Percentiles rank a stretch among this genome's conserved stretches.
Conservation (phyloP, 108 stramenopile species). For the Mediolabrus comicus region DNA sequence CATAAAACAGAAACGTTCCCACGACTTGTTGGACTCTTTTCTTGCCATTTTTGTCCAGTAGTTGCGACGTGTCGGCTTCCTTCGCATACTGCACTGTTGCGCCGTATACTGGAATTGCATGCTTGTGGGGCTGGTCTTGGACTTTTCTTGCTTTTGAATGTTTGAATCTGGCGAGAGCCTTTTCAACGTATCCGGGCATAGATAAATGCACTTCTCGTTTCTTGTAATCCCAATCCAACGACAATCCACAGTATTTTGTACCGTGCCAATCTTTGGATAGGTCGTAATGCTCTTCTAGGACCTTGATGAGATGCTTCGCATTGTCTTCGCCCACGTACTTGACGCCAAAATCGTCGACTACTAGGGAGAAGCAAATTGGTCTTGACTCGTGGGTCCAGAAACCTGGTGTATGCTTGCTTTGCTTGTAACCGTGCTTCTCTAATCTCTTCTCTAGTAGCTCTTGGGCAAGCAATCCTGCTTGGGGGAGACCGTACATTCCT, state of each 20-base stretch:
- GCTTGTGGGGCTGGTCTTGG: conserved; percentile 31
- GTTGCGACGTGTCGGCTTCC: conserved; percentile 10
- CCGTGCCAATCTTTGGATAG: conserved; percentile 26
- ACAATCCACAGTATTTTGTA: conserved; percentile 27
- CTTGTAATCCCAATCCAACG: conserved; percentile 46
- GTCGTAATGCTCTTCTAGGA: conserved; percentile 8
- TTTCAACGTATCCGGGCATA: conserved; percentile 55
- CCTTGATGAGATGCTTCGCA: conserved; percentile 1
- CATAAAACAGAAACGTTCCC: conserved; percentile 46
- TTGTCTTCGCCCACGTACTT: conserved; percentile 7
- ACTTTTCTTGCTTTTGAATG: conserved; percentile 28
- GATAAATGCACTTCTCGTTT: conserved; percentile 25
- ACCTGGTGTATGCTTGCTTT: conserved; percentile 37
- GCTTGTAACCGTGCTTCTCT: conserved; percentile 19
- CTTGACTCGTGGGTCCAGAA: conserved; percentile 38
- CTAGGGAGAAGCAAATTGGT: conserved; percentile 10
- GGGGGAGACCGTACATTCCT: conserved; percentile 63
- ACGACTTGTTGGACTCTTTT: conserved; percentile 36
- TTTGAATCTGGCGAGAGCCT: conserved; percentile 25
- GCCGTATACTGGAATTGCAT: conserved; percentile 35
- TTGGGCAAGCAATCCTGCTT: conserved; percentile 46
- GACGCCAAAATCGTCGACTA: conserved; percentile 44
- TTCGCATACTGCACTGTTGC: conserved; percentile 22
- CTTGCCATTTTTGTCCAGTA: conserved; percentile 4
- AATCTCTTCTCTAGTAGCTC: not conserved